Evolutionary conservation across 148 eudicot species (phyloP).

Genomic region (Linanthus parryae): DNA sequence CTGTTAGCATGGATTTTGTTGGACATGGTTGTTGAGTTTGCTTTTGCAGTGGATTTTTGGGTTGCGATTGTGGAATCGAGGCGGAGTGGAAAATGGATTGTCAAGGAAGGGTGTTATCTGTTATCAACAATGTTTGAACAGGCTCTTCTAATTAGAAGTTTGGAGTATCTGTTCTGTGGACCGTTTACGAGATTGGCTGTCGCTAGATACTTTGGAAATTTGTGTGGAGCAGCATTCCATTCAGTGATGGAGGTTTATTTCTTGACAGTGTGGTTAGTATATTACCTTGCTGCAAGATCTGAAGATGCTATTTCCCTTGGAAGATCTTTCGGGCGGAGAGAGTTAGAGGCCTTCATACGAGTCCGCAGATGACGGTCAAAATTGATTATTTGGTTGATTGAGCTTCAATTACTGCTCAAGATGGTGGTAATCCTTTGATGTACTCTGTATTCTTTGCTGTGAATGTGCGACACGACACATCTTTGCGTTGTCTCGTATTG

Average conservation of each 20-base stretch:
- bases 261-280: slow-evolving; percentile 74
- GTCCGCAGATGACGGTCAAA: slow-evolving; percentile 42
- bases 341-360: slow-evolving; percentile 58
- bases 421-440: too few relatives aligned
- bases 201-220: slow-evolving; percentile 35
- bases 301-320: slow-evolving; percentile 59
- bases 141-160: slow-evolving; percentile 57
- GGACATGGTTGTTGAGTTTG: slow-evolving; percentile 53
- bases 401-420: too few relatives aligned
- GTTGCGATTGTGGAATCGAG: slow-evolving; percentile 66
- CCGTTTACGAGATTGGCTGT: slow-evolving; percentile 51
- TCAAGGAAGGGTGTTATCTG: slow-evolving; percentile 68
- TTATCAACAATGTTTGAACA: slow-evolving; percentile 50
- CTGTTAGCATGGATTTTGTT: slow-evolving; percentile 59
- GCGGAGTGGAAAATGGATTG: slow-evolving; percentile 61
- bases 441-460: too few relatives aligned
- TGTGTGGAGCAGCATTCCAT: slow-evolving; percentile 46
- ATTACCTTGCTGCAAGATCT: slow-evolving; percentile 59
- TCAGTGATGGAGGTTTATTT: slow-evolving; percentile 71
- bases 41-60: slow-evolving; percentile 76
- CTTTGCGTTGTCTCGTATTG: too few relatives aligned
- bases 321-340: slow-evolving; percentile 69
- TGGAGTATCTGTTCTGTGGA: slow-evolving; percentile 64
- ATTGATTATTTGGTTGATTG: too few relatives aligned
- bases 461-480: too few relatives aligned